A percentile compares a stretch with the other conserved stretches of the same genome.
Evolutionary conservation across 169 alveolate species (phyloP).

Genomic region (Eimeria acervulina): DNA sequence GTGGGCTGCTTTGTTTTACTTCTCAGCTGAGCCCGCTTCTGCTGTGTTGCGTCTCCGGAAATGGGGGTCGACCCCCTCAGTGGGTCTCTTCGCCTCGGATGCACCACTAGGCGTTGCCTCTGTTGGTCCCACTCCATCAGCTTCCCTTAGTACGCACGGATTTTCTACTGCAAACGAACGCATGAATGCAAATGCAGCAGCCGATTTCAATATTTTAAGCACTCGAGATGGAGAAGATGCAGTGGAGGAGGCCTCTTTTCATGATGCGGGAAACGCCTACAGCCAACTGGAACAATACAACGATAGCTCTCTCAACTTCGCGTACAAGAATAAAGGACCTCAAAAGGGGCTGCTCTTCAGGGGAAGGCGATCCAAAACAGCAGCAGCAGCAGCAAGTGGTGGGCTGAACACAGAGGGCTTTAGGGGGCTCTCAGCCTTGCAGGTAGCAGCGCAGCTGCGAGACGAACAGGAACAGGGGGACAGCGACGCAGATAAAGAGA

Average conservation of each 20-base stretch:
- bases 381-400: not conserved
- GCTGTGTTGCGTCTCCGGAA: not conserved
- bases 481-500: not conserved
- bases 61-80: not conserved
- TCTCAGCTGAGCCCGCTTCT: not conserved
- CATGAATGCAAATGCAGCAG: not conserved
- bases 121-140: not conserved
- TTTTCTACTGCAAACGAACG: not conserved
- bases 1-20: not conserved
- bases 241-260: not conserved
- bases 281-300: not conserved
- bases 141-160: not conserved
- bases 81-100: not conserved
- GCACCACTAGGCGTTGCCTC: not conserved
- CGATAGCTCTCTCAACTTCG: not conserved
- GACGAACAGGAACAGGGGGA: not conserved
- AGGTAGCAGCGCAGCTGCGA: slow-evolving; percentile 1
- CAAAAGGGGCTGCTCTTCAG: not conserved
- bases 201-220: not conserved
- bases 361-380: not conserved
- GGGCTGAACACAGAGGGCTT: not conserved
- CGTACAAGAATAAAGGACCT: not conserved
- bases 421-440: slow-evolving; percentile 22
- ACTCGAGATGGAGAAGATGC: not conserved
- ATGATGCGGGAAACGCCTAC: not conserved